Evolutionary conservation across 1,139 yeast species (phyloP), one percentile per base, ranked within the genome.

Genomic region (Candida sp.): DNA sequence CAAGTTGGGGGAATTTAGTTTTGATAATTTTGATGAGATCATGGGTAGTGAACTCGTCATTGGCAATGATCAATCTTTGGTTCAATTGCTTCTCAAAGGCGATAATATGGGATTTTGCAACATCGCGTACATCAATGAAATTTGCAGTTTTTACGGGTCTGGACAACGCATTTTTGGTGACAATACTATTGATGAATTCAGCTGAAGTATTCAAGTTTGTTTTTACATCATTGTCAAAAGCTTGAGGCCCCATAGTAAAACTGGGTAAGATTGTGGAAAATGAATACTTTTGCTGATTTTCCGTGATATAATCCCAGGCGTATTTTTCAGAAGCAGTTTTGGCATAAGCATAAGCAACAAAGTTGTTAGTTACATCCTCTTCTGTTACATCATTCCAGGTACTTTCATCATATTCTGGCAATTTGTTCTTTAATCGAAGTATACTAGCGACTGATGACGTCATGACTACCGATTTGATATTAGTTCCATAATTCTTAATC

Each of bases 281-380:
- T 30, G 22, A 8, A 12, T 21, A 35, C 19, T 22, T 21, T 11
- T 22, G 23, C 11, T 35, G 8, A 12, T 35, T 35, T 11, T 22
- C 15, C 54, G 63, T 55, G n/a, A 64, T 56, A 46, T 67, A 76
- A 27, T 73, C 66, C 79, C 81, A 75, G 21, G 72, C 75, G 1
- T 72, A 67, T 47, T 54, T 56, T 53, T 79, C 84, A 19, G 82
- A 80, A 8, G 29, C 19, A 12, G 38, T 35, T 22, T 35, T 35
- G 11, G 29, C 38, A 8, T 21, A 35, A 9, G 19, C 12, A 23
- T 35, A 35, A 41, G 38, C 38, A 11, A n/a, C n/a, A 9, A 7
- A 5, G 22, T 29, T 23, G n/a, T 15, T 22, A 4, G 11, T 36
- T 7, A 36, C 36, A 2, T 43, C 39, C 5, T 36, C 39, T 7